Percentiles rank a stretch among this genome's conserved stretches.
Conservation (phyloP, 108 stramenopile species). For the Cylindrotheca closterium region DNA sequence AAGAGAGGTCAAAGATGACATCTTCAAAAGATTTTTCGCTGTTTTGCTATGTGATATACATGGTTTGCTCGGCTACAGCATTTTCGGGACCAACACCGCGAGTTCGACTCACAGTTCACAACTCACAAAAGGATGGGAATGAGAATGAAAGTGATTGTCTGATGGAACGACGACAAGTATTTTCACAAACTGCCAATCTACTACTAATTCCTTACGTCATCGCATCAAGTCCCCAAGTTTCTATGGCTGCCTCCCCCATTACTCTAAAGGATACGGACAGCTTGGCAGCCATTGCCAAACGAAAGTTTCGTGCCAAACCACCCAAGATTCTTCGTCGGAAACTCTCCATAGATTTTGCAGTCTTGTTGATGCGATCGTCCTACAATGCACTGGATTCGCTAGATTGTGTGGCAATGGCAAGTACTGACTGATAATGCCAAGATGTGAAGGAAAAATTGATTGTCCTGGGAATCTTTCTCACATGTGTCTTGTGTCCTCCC, state of each 20-base stretch:
- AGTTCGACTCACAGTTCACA: no score
- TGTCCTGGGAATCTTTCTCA: neutral
- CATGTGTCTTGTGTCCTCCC: neutral
- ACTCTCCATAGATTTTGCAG: constrained; percentile 78
- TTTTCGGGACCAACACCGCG: no score
- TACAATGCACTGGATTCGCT: constrained; percentile 80
- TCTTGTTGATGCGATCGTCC: constrained; percentile 79
- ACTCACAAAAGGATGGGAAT: no score
- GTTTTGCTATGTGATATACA: no score
- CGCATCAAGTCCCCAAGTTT: neutral
- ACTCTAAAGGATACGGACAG: constrained; percentile 64
- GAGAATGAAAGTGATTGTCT: no score
- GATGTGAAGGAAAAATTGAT: neutral
- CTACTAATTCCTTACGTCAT: neutral
- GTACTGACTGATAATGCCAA: neutral
- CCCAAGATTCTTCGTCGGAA: constrained; percentile 60
- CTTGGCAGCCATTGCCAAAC: constrained; percentile 44
- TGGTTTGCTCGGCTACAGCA: no score
- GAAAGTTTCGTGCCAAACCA: constrained; percentile 66
- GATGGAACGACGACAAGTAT: no score
- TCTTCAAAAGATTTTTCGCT: no score
- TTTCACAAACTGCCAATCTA: neutral
- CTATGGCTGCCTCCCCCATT: constrained; percentile 63
- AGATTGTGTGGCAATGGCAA: constrained; percentile 72
- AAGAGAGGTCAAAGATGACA: no score